Base-by-base conservation (phyloP, 805 yeast species). In the Candida xyloterini region DNA sequence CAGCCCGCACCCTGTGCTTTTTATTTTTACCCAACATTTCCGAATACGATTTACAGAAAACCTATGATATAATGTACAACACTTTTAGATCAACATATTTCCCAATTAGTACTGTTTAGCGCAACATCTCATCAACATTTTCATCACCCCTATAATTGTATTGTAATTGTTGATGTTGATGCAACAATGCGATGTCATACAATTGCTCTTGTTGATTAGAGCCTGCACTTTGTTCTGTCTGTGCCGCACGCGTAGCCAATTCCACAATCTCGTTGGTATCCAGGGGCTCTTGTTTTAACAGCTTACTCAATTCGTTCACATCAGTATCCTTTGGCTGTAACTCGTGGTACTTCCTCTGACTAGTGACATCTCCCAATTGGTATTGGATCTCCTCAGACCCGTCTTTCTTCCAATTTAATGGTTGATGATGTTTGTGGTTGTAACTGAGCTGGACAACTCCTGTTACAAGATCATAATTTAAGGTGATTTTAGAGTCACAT, bases 391-490 rank as follows among this genome's bases (percentile, higher is more conserved):
- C 53, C 21, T 45, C 53, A 14, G 31, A 26, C 7, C 24, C 43
- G 26, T 54, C 53, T 22, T 53, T 51, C 40, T 59, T 55, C 67
- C 68, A 60, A 30, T 53, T 47, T 40, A 60, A 59, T 7, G 73
- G 72, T 10, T 46, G 51, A 45, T 70, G 75, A 28, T 63, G 62
- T 44, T 61, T 67, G 48, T 70, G 75, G 37, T 57, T 63, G 48
- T 57, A 70, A 24, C 59, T 49, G 2, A 70, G 48, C 33, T 57
- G 63, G 13, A 70, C 53, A 4, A 56, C 42, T 0, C 74, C 74
- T 22, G 63, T 58, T 10, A 55, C 53, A 15, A 70, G 43, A 43
- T 65, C 69, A 46, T 69, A 70, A 35, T 56, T 64, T 28, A 70
- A 40, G 1, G 66, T 58, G 18, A 70, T 52, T 38, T 65, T 65